Base-by-base conservation (phyloP, 306 rosid species). In the Vigna nakashimae region DNA sequence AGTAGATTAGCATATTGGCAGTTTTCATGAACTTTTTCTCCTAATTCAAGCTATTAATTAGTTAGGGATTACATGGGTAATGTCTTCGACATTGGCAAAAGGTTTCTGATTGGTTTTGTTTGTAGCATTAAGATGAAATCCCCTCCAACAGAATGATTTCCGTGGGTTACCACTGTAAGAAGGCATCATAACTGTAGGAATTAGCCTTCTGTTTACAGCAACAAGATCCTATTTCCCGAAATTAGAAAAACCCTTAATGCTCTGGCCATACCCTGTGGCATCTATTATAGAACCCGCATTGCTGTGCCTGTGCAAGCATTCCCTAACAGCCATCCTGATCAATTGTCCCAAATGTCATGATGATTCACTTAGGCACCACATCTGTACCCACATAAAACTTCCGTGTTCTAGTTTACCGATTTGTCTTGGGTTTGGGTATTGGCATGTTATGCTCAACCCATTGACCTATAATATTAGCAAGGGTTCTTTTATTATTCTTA, bases 11-110 rank as follows among this genome's bases (percentile, higher is more conserved):
- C 57, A 49, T 16, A 34, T 17, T 63, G 32, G n/a, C 26, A 18
- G 36, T 63, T 24, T 52, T 63, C 63, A 30, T 20, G 55, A 55
- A 52, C 42, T 48, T 65, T 73, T 12, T 17, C 70, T 65, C 50
- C 17, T 64, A 14, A 4, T 26, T 26, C 22, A 38, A 11, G 15
- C 34, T 30, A 9, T n/a, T 55, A 26, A 7, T 66, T 42, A 42
- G 15, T 45, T 45, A 45, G 15, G 46, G 49, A 45, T 80, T 36
- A n/a, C 15, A 12, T 57, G 30, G 20, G 56, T 10, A 26, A 53
- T 66, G 34, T 18, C 18, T 71, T 10, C 12, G 45, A 28, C 34
- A 67, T 26, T 22, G 9, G 46, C 48, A 57, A 67, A 46, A 55
- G 77, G 45, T 42, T 36, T 56, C 50, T 15, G 65, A 32, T 57